Evolutionary conservation across 208 protist genomes (phyloP).

Genomic region (Dictyostelium gargantuum): DNA sequence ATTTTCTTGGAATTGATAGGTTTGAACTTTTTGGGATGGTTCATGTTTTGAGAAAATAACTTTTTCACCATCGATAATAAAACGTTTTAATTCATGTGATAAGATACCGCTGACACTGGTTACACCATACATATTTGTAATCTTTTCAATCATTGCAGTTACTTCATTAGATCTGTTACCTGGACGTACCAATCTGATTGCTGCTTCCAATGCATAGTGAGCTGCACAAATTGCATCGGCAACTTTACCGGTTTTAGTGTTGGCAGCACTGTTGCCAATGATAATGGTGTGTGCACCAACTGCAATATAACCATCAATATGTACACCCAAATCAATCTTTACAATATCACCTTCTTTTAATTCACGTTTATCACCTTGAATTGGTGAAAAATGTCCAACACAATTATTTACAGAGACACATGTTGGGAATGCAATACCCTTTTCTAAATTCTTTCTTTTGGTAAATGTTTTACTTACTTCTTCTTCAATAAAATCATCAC

Average conservation of each 20-base stretch:
- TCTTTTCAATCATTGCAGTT: constrained; percentile 95
- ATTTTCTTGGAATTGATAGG: constrained; percentile 82
- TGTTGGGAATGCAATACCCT: constrained; percentile 99
- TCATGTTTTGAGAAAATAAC: constrained; percentile 92
- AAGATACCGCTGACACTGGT: constrained; percentile 96
- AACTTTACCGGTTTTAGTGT: constrained; percentile 89
- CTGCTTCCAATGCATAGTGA: constrained; percentile 94
- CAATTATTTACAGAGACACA: constrained; percentile 98
- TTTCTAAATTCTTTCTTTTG: constrained; percentile 88
- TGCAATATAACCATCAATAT: constrained; percentile 98
- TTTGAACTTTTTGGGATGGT: constrained; percentile 94
- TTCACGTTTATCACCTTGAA: constrained; percentile 86
- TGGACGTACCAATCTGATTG: constrained; percentile 81
- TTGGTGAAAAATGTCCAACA: constrained; percentile 98
- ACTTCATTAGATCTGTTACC: constrained; percentile 91
- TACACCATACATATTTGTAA: constrained; percentile 93
- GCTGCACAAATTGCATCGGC: constrained; percentile 95
- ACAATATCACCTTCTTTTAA: constrained; percentile 95
- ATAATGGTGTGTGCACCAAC: constrained; percentile 96
- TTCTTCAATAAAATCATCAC: constrained; percentile 81
- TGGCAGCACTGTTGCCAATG: constrained; percentile 84
- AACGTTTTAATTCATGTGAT: constrained; percentile 97
- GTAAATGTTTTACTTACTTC: constrained; percentile 82
- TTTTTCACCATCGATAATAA: constrained; percentile 97
- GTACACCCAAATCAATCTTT: constrained; percentile 98